phyloP scores from a whole-genome alignment of 1,284 basidiomycete genomes.

The Bjerkandera adusta region DNA sequence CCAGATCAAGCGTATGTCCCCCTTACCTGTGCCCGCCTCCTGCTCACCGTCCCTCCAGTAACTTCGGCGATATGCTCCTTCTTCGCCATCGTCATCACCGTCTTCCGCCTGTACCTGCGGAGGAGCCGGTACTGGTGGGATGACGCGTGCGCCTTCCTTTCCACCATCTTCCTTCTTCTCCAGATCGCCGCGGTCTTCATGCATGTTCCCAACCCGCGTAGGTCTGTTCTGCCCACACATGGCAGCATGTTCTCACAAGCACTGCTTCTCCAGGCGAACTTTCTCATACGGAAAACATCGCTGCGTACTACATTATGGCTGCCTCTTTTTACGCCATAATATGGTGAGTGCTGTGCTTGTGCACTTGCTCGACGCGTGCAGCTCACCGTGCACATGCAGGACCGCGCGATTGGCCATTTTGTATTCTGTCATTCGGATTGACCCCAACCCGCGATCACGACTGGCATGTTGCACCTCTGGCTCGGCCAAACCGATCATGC shows the following conservation, averaged over 20 bases:
- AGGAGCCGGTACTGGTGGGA: slow-evolving; percentile 36
- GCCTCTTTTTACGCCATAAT: slow-evolving; percentile 40
- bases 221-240: slow-evolving; percentile 13
- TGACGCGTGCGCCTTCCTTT: slow-evolving; percentile 31
- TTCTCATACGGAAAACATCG: slow-evolving; percentile 28
- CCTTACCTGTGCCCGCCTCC: background rate
- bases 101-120: slow-evolving; percentile 33
- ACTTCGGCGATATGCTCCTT: slow-evolving; percentile 31
- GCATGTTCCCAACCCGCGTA: slow-evolving; percentile 5
- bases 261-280: slow-evolving; percentile 16
- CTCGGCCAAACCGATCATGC: background rate
- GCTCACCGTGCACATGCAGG: slow-evolving; percentile 3
- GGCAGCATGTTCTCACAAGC: background rate
- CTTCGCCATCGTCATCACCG: slow-evolving; percentile 35
- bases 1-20: slow-evolving; percentile 26
- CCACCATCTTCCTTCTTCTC: slow-evolving; percentile 22
- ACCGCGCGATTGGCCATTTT: slow-evolving; percentile 43
- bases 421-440: slow-evolving; percentile 46
- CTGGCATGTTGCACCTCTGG: slow-evolving; percentile 1
- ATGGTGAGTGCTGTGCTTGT: slow-evolving; percentile 29
- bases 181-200: slow-evolving; percentile 9
- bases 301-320: slow-evolving; percentile 44
- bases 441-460: slow-evolving; percentile 23
- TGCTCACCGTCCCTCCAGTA: slow-evolving; percentile 21
- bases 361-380: background rate